These are phyloP conservation scores for Davidsoniella eucalypti DNA, from an alignment of 2,329 filamentous ascomycete species.

Conservation along the genomic window DNA sequence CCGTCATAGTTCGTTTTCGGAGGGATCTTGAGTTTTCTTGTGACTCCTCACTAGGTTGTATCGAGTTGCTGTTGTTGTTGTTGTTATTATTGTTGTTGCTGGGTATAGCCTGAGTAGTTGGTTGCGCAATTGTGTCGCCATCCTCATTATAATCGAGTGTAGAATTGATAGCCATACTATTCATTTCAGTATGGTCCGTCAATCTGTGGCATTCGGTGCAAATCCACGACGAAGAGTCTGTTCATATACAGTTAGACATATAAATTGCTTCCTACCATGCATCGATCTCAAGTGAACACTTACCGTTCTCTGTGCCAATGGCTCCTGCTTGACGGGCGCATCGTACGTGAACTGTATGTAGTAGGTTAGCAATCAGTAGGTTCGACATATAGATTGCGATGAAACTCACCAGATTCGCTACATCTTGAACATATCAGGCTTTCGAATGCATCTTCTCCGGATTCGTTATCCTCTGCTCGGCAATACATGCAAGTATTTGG, in stretches of 20 bases:
- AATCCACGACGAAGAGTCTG: conserved; percentile 21
- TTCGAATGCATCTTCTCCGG: conserved; percentile 43
- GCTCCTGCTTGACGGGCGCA: conserved; percentile 54
- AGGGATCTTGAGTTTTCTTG: conserved; percentile 4
- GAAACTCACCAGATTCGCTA: conserved; percentile 58
- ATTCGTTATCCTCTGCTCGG: conserved; percentile 69
- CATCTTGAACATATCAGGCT: conserved; percentile 64
- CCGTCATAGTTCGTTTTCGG: conserved; percentile 11
- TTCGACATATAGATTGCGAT: conserved; percentile 16
- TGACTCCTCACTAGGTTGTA: neutral
- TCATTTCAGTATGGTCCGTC: neutral
- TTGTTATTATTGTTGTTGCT: too few relatives aligned
- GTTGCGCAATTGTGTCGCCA: too few relatives aligned
- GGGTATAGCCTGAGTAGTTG: too few relatives aligned
- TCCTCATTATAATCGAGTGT: too few relatives aligned
- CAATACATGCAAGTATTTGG: conserved; percentile 51
- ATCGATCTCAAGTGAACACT: conserved; percentile 16
- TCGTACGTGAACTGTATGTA: conserved; percentile 62
- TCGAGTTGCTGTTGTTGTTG: neutral
- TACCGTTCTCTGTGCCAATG: conserved; percentile 28
- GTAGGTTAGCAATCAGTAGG: conserved; percentile 4
- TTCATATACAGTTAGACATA: neutral
- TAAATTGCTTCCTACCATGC: neutral
- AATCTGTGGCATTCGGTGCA: conserved; percentile 32
- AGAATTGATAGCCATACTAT: too few relatives aligned